These are phyloP conservation scores for Zygosaccharomyces pseudobailii DNA, from an alignment of 1,139 yeast species.

Conservation along the genomic window DNA sequence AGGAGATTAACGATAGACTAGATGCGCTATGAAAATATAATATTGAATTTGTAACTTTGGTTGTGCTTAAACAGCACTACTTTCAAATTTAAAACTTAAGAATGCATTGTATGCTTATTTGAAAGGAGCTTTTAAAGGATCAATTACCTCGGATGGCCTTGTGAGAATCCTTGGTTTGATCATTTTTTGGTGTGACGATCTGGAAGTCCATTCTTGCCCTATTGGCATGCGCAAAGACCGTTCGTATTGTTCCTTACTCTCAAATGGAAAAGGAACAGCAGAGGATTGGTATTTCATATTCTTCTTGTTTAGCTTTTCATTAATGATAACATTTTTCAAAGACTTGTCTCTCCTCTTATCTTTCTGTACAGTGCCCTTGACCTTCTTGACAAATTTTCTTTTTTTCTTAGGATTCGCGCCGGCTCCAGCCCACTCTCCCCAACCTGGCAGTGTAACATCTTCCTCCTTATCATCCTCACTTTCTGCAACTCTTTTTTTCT, in stretches of 20 bases:
- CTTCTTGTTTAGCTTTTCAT: constrained; percentile 82
- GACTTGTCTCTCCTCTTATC: constrained; percentile 75
- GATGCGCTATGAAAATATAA: constrained; percentile 61
- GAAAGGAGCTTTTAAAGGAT: constrained; percentile 61
- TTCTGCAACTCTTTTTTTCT: constrained; percentile 58
- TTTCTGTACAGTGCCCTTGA: constrained; percentile 66
- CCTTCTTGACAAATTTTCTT: constrained; percentile 61
- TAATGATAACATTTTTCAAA: constrained; percentile 76
- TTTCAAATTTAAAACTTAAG: background rate
- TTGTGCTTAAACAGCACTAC: constrained; percentile 1
- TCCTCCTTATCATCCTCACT: constrained; percentile 88
- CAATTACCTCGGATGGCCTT: constrained; percentile 85
- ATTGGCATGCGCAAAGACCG: constrained; percentile 91
- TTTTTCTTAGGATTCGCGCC: constrained; percentile 47
- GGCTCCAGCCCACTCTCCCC: constrained; percentile 86
- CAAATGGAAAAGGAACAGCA: constrained; percentile 90
- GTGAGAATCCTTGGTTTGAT: constrained; percentile 86
- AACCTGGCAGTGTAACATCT: constrained; percentile 86
- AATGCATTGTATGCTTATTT: constrained; percentile 21
- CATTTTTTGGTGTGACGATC: constrained; percentile 78
- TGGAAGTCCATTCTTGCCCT: constrained; percentile 94
- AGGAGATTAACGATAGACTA: constrained; percentile 91
- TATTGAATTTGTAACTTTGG: constrained; percentile 1
- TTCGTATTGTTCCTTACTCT: constrained; percentile 90
- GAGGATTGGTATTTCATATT: constrained; percentile 78